phyloP scores from a whole-genome alignment of 108 stramenopile genomes.

The Skeletonema marinoi region DNA sequence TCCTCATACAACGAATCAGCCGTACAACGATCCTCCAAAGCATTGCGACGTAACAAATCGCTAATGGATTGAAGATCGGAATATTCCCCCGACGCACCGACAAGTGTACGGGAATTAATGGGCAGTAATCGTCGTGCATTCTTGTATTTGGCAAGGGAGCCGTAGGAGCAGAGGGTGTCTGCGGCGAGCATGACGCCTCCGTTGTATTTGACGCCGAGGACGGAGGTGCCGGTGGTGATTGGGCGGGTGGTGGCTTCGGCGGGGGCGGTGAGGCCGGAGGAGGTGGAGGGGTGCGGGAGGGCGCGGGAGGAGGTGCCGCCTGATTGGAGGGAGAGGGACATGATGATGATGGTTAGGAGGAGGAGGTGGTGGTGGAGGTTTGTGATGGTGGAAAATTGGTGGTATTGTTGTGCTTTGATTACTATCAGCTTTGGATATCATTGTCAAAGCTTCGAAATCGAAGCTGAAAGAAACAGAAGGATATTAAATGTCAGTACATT shows the following conservation, averaged over 20 bases:
- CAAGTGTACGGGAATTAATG: constrained; percentile 75
- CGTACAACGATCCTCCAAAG: constrained; percentile 69
- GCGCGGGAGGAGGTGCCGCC: constrained; percentile 42
- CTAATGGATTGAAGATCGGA: constrained; percentile 93
- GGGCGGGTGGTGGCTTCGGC: constrained; percentile 83
- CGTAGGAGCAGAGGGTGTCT: constrained; percentile 96
- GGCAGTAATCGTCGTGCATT: constrained; percentile 79
- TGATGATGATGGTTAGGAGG: constrained; percentile 9
- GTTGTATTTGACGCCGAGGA: constrained; percentile 92
- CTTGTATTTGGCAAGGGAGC: constrained; percentile 94
- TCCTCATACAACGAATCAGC: constrained; percentile 72
- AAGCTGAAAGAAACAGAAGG: no score
- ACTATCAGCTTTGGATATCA: no score
- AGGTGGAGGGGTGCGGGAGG: constrained; percentile 20
- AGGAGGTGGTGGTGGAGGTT: constrained; percentile 5
- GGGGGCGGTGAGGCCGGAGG: constrained; percentile 4
- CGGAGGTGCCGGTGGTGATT: constrained; percentile 97
- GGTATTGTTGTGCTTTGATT: not conserved
- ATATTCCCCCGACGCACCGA: constrained; percentile 95
- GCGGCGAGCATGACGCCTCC: constrained; percentile 97
- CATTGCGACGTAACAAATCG: constrained; percentile 76
- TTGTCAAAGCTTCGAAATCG: no score
- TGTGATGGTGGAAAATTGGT: constrained; percentile 21
- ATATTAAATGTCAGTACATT: no score
- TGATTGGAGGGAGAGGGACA: constrained; percentile 50